Conservation (phyloP, 768 basidiomycete genomes). For the Auricularia auricula-judae region DNA sequence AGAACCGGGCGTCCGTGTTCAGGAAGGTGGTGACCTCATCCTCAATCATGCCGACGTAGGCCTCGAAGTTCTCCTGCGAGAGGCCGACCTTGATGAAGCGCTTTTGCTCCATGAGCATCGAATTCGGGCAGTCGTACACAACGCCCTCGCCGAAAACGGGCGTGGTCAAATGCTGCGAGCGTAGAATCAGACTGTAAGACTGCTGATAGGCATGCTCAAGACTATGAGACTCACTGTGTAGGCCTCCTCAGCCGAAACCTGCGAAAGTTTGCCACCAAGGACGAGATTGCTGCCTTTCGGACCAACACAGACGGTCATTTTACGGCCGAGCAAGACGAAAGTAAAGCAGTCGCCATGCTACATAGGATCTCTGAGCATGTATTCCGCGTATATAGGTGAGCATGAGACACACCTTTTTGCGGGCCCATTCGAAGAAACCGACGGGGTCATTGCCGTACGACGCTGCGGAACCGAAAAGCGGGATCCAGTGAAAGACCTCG, state of each 20-base stretch:
- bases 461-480: conserved; percentile 81
- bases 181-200: conserved; percentile 11
- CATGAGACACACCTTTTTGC: conserved; percentile 52
- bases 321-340: conserved; percentile 80
- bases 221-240: conserved; percentile 56
- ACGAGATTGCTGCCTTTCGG: conserved; percentile 90
- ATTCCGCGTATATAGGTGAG: not conserved
- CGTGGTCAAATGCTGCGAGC: conserved; percentile 68
- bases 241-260: conserved; percentile 92
- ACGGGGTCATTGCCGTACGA: conserved; percentile 89
- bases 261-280: conserved; percentile 84
- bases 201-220: not conserved
- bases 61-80: conserved; percentile 79
- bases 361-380: not conserved
- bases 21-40: conserved; percentile 68
- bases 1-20: conserved; percentile 51
- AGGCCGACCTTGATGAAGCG: conserved; percentile 95
- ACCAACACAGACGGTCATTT: conserved; percentile 83
- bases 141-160: conserved; percentile 97
- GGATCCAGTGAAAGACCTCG: conserved; percentile 86
- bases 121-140: conserved; percentile 95
- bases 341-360: conserved; percentile 98
- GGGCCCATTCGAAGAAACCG: conserved; percentile 70
- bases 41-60: conserved; percentile 69
- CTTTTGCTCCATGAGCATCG: conserved; percentile 98